Evolutionary conservation across 2,329 filamentous ascomycete species (phyloP).

Genomic region (Knufia petricola): DNA sequence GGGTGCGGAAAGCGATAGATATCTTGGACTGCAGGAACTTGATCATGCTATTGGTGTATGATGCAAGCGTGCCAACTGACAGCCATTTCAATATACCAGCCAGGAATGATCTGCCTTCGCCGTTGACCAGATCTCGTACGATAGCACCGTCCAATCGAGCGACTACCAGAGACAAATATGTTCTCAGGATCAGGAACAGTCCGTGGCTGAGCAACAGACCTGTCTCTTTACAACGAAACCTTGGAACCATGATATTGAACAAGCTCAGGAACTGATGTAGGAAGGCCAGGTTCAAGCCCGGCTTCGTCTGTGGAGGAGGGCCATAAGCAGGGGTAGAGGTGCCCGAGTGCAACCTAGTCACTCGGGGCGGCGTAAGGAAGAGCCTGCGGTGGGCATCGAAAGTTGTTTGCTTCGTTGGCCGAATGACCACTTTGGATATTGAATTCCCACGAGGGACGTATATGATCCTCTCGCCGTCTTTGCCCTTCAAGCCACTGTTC

Average conservation of each 20-base stretch:
- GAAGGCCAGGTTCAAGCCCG: conserved; percentile 89
- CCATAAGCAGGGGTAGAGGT: conserved; percentile 49
- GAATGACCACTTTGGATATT: conserved; percentile 83
- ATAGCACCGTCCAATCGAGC: conserved; percentile 92
- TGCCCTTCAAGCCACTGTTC: conserved; percentile 87
- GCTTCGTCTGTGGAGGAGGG: conserved; percentile 75
- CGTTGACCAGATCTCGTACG: conserved; percentile 89
- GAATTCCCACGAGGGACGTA: conserved; percentile 86
- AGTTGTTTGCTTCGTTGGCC: conserved; percentile 80
- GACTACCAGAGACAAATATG: conserved; percentile 87
- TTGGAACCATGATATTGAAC: conserved; percentile 93
- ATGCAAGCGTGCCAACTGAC: conserved; percentile 82
- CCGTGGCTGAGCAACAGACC: conserved; percentile 81
- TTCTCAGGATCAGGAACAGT: conserved; percentile 79
- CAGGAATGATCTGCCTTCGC: conserved; percentile 78
- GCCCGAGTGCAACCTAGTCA: conserved; percentile 65
- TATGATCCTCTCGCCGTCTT: conserved; percentile 89
- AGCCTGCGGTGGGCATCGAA: conserved; percentile 92
- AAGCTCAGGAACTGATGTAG: conserved; percentile 92
- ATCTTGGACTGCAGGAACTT: conserved; percentile 97
- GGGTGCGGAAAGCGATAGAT: conserved; percentile 92
- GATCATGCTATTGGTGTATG: conserved; percentile 98
- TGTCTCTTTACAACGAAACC: conserved; percentile 92
- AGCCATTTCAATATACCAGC: conserved; percentile 93
- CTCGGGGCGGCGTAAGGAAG: conserved; percentile 82